These are phyloP conservation scores for Nicotiana tabacum DNA, from an alignment of 257 asterid species.

Conservation along the genomic window DNA sequence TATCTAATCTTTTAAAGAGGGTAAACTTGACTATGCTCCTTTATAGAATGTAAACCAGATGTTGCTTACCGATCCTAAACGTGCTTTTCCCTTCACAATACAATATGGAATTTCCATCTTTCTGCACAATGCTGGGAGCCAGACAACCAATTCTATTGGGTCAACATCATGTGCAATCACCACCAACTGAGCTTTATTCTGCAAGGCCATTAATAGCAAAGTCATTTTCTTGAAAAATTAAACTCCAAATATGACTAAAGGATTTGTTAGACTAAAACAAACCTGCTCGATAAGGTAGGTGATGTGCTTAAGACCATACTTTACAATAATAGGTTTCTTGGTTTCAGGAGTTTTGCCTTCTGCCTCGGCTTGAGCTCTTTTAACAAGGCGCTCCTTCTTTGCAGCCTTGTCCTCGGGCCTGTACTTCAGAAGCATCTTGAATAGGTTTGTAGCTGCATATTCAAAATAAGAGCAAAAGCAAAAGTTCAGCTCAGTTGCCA, in stretches of 20 bases:
- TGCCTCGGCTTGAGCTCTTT: constrained; percentile 18
- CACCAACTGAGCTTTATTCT: constrained; percentile 38
- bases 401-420: constrained; percentile 15
- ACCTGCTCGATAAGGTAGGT: constrained; percentile 41
- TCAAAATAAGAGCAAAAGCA: too few relatives aligned
- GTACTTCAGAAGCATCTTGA: constrained; percentile 18
- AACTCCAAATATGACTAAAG: not conserved
- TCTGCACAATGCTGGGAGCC: constrained; percentile 32
- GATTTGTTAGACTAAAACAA: not conserved
- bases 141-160: constrained; percentile 33
- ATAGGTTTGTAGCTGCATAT: constrained; percentile 15
- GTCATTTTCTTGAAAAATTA: not conserved
- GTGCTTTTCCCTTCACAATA: constrained; percentile 34
- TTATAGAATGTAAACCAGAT: not conserved
- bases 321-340: constrained; percentile 38
- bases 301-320: constrained; percentile 35
- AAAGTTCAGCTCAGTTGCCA: not conserved
- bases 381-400: constrained; percentile 17
- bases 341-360: constrained; percentile 15
- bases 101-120: constrained; percentile 41
- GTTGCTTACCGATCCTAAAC: constrained; percentile 24
- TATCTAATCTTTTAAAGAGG: not conserved
- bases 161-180: constrained; percentile 41
- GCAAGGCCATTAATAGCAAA: not conserved
- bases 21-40: not conserved